Conservation (phyloP, 2,329 filamentous ascomycete species). For the Epichloe gansuensis region DNA sequence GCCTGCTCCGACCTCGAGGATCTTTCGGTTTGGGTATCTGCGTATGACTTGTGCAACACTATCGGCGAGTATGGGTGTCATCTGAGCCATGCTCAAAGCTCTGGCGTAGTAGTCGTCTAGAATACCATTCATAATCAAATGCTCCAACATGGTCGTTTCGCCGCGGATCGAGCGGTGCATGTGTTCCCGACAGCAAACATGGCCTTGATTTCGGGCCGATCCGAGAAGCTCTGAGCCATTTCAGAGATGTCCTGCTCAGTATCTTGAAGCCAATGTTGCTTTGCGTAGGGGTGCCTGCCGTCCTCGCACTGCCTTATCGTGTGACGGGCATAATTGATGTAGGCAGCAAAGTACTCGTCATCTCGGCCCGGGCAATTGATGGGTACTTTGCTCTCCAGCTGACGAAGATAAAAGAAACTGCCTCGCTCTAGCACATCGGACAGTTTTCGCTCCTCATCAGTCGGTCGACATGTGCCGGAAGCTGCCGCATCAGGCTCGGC, state of each 20-base stretch:
- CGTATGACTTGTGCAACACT: not conserved
- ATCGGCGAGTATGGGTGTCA: not conserved
- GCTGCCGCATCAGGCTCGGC: not conserved
- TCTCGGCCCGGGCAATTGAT: not conserved
- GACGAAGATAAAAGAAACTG: not conserved
- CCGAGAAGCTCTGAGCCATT: not conserved
- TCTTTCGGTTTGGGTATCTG: not conserved
- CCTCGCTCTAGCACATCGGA: not conserved
- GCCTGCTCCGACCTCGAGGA: slow-evolving; percentile 28
- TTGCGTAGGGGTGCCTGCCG: not conserved
- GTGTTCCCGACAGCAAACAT: slow-evolving; percentile 19
- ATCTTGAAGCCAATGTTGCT: not conserved
- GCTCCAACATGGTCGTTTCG: slow-evolving; percentile 24
- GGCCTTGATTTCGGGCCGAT: slow-evolving; percentile 14
- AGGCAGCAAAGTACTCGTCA: not conserved
- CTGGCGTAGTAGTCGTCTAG: slow-evolving; percentile 9
- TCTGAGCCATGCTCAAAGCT: not conserved
- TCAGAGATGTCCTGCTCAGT: not conserved
- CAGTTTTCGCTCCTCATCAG: not conserved
- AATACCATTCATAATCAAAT: slow-evolving; percentile 22
- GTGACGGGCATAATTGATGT: not conserved
- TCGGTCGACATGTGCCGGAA: not conserved
- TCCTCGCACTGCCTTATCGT: not conserved
- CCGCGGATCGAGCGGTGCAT: slow-evolving; percentile 22
- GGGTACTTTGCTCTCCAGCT: not conserved